Percentiles rank a stretch among this genome's conserved stretches.
Evolutionary conservation across 768 basidiomycete genomes (phyloP).

Genomic region (Lactarius sanguifluus): DNA sequence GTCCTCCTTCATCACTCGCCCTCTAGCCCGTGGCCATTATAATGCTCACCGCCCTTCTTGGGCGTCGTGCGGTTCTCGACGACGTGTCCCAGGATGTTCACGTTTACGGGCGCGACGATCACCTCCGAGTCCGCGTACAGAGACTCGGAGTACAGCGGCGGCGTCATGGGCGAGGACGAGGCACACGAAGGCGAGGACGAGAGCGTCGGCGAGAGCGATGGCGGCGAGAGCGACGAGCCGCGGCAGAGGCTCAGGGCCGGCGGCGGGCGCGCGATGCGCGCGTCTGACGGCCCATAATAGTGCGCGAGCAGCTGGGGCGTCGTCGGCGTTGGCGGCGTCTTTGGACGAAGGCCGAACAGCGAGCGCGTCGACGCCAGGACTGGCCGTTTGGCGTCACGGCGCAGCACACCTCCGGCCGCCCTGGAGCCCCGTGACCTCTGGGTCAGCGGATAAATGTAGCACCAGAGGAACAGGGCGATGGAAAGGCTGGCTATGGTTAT

Average conservation of each 20-base stretch:
- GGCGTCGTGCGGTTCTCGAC: constrained; percentile 22
- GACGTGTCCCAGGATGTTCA: constrained; percentile 7
- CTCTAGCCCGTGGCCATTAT: not conserved
- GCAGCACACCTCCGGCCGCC: not conserved
- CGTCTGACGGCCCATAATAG: constrained; percentile 13
- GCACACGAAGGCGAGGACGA: constrained; percentile 7
- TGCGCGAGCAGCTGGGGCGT: constrained; percentile 22
- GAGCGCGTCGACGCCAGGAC: constrained; percentile 11
- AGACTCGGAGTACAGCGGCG: not conserved
- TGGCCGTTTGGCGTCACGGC: not conserved
- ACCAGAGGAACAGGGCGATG: constrained; percentile 20
- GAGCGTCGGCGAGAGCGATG: constrained; percentile 2
- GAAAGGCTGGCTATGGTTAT: constrained; percentile 12
- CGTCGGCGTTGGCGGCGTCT: not conserved
- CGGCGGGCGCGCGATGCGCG: constrained; percentile 23
- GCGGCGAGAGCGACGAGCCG: not conserved
- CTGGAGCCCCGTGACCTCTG: not conserved
- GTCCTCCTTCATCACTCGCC: not conserved
- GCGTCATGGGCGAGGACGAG: constrained; percentile 2
- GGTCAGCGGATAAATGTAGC: constrained; percentile 25
- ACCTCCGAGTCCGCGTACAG: not conserved
- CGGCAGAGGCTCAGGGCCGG: constrained; percentile 18
- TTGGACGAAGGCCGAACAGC: constrained; percentile 9
- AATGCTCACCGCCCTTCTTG: constrained; percentile 13
- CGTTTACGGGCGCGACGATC: constrained; percentile 14